A percentile compares a stretch with the other conserved stretches of the same genome.
Evolutionary conservation across 768 basidiomycete genomes (phyloP).

Genomic region (Leccinum arenicola): DNA sequence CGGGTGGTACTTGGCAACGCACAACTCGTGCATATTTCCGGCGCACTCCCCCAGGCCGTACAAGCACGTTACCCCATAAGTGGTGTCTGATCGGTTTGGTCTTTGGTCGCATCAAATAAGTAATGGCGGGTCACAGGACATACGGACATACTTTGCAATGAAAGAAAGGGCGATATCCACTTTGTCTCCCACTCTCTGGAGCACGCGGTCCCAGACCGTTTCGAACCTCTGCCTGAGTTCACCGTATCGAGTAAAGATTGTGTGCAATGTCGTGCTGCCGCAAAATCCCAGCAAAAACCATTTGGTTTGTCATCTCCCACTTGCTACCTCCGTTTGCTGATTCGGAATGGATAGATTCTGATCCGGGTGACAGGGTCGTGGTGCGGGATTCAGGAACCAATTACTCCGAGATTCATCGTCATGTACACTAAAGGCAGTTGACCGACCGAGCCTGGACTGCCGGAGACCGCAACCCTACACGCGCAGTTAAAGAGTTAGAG

Average conservation of each 20-base stretch:
- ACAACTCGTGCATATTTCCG: slow-evolving; percentile 88
- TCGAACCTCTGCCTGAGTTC: slow-evolving; percentile 75
- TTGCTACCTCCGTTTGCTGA: slow-evolving; percentile 24
- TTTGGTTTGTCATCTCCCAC: slow-evolving; percentile 24
- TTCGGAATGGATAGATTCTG: slow-evolving; percentile 35
- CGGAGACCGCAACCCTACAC: slow-evolving; percentile 14
- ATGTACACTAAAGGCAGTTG: slow-evolving; percentile 48
- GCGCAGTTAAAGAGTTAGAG: slow-evolving; percentile 24
- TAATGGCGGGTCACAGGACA: slow-evolving; percentile 2
- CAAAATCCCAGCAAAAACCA: slow-evolving; percentile 21
- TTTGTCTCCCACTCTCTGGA: slow-evolving; percentile 59
- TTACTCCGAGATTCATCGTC: slow-evolving; percentile 56
- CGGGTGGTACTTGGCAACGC: slow-evolving; percentile 60
- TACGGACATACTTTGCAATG: slow-evolving; percentile 61
- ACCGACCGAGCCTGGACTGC: slow-evolving; percentile 17
- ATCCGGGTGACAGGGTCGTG: slow-evolving; percentile 49
- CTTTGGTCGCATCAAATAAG: slow-evolving; percentile 36
- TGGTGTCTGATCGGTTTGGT: slow-evolving; percentile 56
- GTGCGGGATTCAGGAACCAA: slow-evolving; percentile 50
- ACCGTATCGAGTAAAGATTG: slow-evolving; percentile 64
- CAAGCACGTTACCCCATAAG: slow-evolving; percentile 77
- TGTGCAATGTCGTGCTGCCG: slow-evolving; percentile 51
- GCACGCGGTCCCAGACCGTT: slow-evolving; percentile 67
- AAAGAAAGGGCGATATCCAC: slow-evolving; percentile 70
- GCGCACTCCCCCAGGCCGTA: slow-evolving; percentile 82